Conservation (phyloP, 2,329 filamentous ascomycete genomes). For the Colletotrichum graminicola region DNA sequence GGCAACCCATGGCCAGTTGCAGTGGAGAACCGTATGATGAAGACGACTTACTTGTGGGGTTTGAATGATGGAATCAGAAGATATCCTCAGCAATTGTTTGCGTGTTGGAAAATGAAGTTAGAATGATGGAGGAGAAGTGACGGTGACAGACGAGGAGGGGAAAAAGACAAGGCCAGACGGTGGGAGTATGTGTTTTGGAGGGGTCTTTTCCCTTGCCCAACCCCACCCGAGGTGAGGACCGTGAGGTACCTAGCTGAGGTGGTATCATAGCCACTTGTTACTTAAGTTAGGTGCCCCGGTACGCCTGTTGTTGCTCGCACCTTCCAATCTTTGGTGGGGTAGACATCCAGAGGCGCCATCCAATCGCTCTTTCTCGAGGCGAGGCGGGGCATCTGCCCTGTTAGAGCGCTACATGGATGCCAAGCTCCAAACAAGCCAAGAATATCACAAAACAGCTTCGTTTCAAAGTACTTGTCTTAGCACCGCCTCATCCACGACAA, state of each 20-base stretch:
- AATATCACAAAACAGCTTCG: slow-evolving; percentile 23
- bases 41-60: slow-evolving; percentile 26
- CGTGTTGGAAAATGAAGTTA: slow-evolving; percentile 28
- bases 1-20: slow-evolving; percentile 10
- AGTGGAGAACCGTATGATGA: slow-evolving; percentile 3
- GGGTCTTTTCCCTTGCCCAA: slow-evolving; percentile 37
- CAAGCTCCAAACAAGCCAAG: slow-evolving; percentile 32
- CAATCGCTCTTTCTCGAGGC: slow-evolving; percentile 24
- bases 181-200: slow-evolving; percentile 39
- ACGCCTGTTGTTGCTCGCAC: slow-evolving; percentile 23
- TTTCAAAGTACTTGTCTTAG: slow-evolving; percentile 32
- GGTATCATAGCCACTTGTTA: slow-evolving; percentile 14
- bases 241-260: slow-evolving; percentile 21
- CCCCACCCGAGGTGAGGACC: slow-evolving; percentile 37
- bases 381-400: slow-evolving; percentile 37
- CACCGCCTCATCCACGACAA: slow-evolving; percentile 28
- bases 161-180: slow-evolving; percentile 19
- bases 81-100: slow-evolving; percentile 28
- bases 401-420: slow-evolving; percentile 30
- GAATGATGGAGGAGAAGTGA: slow-evolving; percentile 19
- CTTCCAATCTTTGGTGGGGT: slow-evolving; percentile 38
- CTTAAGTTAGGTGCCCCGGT: slow-evolving; percentile 19
- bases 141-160: slow-evolving; percentile 21
- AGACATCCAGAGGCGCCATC: slow-evolving; percentile 26
- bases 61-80: slow-evolving; percentile 12